These are phyloP conservation scores for Populus tremula DNA, from an alignment of 345 rosid genomes.

Conservation along the genomic window DNA sequence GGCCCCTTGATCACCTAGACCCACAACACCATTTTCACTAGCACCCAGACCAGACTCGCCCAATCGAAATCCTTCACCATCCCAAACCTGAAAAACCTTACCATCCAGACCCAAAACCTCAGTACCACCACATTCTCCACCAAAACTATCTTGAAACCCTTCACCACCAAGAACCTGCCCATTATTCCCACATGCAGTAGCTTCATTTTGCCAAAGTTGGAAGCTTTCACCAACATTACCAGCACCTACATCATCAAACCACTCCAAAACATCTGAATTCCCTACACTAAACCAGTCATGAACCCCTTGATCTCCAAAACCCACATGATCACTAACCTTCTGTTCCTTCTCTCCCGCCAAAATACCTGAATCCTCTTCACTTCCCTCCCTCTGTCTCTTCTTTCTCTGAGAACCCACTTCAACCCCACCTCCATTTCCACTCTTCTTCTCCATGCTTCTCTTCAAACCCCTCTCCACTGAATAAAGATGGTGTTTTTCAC, in stretches of 20 bases:
- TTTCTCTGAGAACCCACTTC: slow-evolving; percentile 9
- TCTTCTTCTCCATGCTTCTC: slow-evolving; percentile 11
- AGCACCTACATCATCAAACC: slow-evolving; percentile 18
- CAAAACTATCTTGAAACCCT: slow-evolving; percentile 9
- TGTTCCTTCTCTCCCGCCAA: not conserved
- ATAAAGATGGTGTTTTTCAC: slow-evolving; percentile 8
- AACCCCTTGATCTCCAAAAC: slow-evolving; percentile 6
- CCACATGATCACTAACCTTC: not conserved
- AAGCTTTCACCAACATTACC: slow-evolving; percentile 20
- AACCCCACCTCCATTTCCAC: slow-evolving; percentile 15
- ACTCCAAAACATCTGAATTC: slow-evolving; percentile 13
- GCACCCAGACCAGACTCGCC: not conserved
- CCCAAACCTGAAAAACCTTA: slow-evolving; percentile 2
- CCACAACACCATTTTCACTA: not conserved
- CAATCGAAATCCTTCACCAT: slow-evolving; percentile 4
- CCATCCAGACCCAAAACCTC: slow-evolving; percentile 11
- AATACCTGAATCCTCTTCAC: slow-evolving; percentile 2
- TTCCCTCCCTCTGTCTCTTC: slow-evolving; percentile 14
- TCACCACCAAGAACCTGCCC: slow-evolving; percentile 14
- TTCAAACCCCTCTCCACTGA: not conserved
- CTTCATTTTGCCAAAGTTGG: slow-evolving; percentile 23
- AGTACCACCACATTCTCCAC: slow-evolving; percentile 4
- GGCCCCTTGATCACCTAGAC: slow-evolving; percentile 4
- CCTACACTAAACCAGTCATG: slow-evolving; percentile 18
- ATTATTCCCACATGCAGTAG: slow-evolving; percentile 11